Base-by-base conservation (phyloP, 768 basidiomycete genomes). In the Phanerochaete carnosa region DNA sequence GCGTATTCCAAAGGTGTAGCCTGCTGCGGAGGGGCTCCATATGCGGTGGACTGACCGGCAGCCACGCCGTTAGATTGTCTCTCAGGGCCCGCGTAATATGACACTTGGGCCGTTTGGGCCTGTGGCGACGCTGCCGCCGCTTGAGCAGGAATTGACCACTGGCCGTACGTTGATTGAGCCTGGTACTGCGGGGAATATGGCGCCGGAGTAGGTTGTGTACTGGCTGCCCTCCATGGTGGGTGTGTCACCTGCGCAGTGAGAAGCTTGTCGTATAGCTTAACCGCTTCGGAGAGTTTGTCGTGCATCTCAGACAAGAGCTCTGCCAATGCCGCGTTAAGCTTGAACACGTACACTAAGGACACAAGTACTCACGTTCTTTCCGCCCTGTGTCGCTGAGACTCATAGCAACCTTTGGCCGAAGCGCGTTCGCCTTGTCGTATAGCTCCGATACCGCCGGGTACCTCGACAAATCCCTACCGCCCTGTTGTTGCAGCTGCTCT, bases 301-400 rank as follows among this genome's bases (percentile, higher is more conserved):
- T 98, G 91, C 94, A 98, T 98, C 52, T 98, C 95, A 7, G 86
- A 79, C 35, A 99, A 77, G 70, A 95, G 80, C 72, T 95, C 95
- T 94, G 69, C 6, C 25, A 35, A 32, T 19, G 33, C 29, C 26
- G 59, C 37, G 59, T 1, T 58, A 46, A 25, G 57, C 61, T 11
- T 23, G 7, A 1, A 43, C 3, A 22, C 22, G 25, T 32, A 6
- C 3, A 0, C 45, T 0, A 22, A 1, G 29, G 8, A n/a, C 7
- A 4, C 16, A 43, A 23, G 32, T 22, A 76, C 84, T 69, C 64
- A 94, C 95, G 82, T 76, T 95, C 89, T 83, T 95, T 94, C 67
- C 88, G 79, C 19, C 84, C 85, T 2, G 93, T 81, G 66, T 98
- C 95, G 71, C 93, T 93, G 62, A 94, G 72, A 66, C 85, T 92